These are phyloP conservation scores for Stephania cephalantha DNA, from an alignment of 164 flowering plant species.

Conservation along the genomic window DNA sequence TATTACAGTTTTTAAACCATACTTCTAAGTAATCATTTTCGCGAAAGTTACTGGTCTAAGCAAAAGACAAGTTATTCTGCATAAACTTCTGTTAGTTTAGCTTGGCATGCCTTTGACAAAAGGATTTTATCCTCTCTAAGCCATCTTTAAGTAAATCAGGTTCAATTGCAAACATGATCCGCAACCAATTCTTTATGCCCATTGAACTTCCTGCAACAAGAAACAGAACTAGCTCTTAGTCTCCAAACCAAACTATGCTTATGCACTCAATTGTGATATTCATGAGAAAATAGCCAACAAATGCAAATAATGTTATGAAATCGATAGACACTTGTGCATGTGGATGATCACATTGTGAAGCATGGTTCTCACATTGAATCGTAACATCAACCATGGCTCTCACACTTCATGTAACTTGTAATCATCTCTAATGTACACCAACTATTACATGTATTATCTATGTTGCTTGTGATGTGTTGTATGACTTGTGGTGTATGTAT, in stretches of 20 bases:
- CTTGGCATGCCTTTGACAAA: conserved; percentile 10
- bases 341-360: too few species aligned
- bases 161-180: conserved; percentile 8
- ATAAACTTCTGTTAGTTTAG: not conserved
- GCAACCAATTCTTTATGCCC: conserved; percentile 9
- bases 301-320: too few species aligned
- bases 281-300: not conserved
- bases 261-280: not conserved
- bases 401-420: too few species aligned
- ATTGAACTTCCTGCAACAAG: conserved; percentile 2
- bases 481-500: too few species aligned
- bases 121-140: conserved; percentile 5
- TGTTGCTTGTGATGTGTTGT: too few species aligned
- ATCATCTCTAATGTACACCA: too few species aligned
- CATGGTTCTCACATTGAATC: too few species aligned
- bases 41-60: not conserved
- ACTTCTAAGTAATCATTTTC: not conserved
- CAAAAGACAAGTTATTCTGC: not conserved
- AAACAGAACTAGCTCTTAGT: not conserved
- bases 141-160: conserved; percentile 6
- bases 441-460: too few species aligned
- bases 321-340: not conserved
- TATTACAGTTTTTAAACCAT: not conserved
- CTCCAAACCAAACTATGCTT: not conserved
- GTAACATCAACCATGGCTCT: too few species aligned